A percentile compares a stretch with the other conserved stretches of the same genome.
These are phyloP conservation scores for Chamaecrista fasciculata DNA, from an alignment of 306 rosid genomes.

Conservation along the genomic window DNA sequence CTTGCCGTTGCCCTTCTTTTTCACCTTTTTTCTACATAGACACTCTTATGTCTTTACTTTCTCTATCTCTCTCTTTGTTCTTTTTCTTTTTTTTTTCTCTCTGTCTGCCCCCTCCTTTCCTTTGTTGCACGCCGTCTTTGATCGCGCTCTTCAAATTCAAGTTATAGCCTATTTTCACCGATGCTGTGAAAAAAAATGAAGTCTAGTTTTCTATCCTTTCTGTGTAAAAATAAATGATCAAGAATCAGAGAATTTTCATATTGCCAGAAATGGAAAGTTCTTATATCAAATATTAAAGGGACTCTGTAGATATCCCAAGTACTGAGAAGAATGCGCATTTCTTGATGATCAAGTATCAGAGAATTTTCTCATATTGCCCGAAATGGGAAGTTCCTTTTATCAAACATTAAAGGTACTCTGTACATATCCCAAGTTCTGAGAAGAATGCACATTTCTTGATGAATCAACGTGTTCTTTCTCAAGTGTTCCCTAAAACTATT, in stretches of 20 bases:
- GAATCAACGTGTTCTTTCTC: not conserved
- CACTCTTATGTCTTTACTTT: not conserved
- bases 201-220: not conserved
- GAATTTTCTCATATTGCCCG: not conserved
- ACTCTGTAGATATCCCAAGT: not conserved
- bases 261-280: not conserved
- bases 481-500: not conserved
- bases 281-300: not conserved
- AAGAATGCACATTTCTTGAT: not conserved
- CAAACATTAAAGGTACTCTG: too few species aligned
- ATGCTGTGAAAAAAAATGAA: not conserved
- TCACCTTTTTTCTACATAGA: not conserved
- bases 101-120: not conserved
- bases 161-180: not conserved
- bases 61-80: not conserved
- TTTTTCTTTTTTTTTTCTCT: not conserved
- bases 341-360: not conserved
- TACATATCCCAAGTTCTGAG: too few species aligned
- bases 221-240: not conserved
- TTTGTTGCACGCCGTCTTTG: not conserved
- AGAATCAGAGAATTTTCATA: not conserved
- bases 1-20: not conserved
- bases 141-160: conserved; percentile 24
- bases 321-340: too few species aligned
- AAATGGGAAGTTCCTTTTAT: not conserved